These are phyloP conservation scores for Plantago rigida DNA, from an alignment of 305 asterid genomes.

Conservation along the genomic window DNA sequence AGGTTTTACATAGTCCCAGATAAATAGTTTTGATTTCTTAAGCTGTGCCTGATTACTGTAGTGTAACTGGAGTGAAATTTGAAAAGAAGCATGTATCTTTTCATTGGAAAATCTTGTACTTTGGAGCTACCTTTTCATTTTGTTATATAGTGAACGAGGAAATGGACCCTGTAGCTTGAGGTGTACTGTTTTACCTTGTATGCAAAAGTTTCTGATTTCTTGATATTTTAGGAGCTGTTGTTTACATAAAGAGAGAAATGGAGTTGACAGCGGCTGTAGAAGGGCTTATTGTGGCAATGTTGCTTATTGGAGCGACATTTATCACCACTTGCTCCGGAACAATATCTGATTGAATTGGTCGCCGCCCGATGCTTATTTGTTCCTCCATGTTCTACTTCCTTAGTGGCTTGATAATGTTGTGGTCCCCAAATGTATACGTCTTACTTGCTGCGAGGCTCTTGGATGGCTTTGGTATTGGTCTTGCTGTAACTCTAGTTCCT, in stretches of 20 bases:
- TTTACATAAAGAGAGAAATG: constrained; percentile 74
- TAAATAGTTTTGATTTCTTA: too few relatives aligned
- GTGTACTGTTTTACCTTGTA: neutral
- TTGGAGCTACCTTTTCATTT: neutral
- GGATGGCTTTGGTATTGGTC: constrained; percentile 90
- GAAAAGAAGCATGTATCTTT: neutral
- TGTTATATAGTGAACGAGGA: neutral
- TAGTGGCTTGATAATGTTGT: constrained; percentile 76
- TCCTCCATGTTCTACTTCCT: constrained; percentile 70
- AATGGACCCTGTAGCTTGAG: neutral
- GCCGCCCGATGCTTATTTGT: constrained; percentile 78
- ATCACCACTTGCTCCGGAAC: constrained; percentile 81
- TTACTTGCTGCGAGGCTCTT: constrained; percentile 70
- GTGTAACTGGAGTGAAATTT: neutral
- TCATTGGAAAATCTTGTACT: neutral
- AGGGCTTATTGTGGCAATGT: constrained; percentile 89
- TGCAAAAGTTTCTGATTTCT: constrained; percentile 3
- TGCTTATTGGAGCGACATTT: constrained; percentile 76
- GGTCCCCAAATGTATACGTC: constrained; percentile 85
- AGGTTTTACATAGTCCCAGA: neutral
- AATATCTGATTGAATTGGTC: constrained; percentile 58
- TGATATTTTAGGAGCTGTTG: constrained; percentile 51
- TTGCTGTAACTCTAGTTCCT: constrained; percentile 77
- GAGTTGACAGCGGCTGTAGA: constrained; percentile 50
- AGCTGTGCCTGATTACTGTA: neutral